Evolutionary conservation across 139 green algal genomes (phyloP).

Genomic region (Astrephomene gubernaculifera): DNA sequence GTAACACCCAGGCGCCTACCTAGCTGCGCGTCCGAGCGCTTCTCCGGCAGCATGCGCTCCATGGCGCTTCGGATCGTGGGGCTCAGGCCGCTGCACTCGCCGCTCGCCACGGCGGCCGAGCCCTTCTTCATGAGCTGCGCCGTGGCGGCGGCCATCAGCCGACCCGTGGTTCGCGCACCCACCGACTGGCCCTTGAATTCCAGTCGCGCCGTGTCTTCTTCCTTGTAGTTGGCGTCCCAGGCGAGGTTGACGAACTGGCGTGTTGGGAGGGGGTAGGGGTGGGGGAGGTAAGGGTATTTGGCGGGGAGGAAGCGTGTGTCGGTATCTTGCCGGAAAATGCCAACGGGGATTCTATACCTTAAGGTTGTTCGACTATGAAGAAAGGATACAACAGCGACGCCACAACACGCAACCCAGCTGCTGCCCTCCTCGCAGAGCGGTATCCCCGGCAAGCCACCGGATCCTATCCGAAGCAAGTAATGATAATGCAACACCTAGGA

Average conservation of each 20-base stretch:
- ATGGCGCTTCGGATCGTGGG: constrained; percentile 4
- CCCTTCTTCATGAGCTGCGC: constrained; percentile 7
- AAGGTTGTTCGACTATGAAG: background rate
- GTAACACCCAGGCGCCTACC: background rate
- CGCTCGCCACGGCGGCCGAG: background rate
- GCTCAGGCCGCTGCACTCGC: background rate
- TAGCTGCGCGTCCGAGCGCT: background rate
- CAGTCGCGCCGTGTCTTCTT: background rate
- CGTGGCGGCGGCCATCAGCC: constrained; percentile 8
- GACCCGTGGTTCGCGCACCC: constrained; percentile 27
- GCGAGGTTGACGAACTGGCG: constrained; percentile 13
- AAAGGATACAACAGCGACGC: background rate
- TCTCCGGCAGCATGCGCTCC: background rate
- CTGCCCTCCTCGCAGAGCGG: too few relatives aligned
- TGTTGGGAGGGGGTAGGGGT: background rate
- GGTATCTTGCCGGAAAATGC: background rate
- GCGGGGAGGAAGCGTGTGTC: background rate
- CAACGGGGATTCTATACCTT: background rate
- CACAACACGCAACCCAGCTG: background rate
- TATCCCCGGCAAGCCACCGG: too few relatives aligned
- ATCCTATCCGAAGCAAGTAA: too few relatives aligned
- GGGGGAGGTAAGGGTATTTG: background rate
- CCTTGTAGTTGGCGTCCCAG: constrained; percentile 23
- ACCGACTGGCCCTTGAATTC: background rate
- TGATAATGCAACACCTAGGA: too few relatives aligned